Percentiles rank a stretch among this genome's conserved stretches.
These are phyloP conservation scores for Sutorius australiensis DNA, from an alignment of 768 basidiomycete genomes.

Conservation along the genomic window DNA sequence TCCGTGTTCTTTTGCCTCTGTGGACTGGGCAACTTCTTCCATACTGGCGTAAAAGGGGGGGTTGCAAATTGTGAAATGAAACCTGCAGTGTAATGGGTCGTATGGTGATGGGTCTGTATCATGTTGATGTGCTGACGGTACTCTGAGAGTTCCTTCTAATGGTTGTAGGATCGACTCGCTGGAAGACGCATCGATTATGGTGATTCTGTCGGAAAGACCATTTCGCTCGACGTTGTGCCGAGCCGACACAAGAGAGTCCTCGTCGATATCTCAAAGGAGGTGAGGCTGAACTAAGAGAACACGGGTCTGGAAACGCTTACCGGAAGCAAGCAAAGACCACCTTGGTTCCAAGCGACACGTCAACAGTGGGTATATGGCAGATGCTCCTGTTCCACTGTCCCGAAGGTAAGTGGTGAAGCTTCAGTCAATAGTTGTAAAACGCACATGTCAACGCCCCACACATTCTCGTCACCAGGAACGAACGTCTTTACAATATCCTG, in stretches of 20 bases:
- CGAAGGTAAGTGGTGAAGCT: neutral
- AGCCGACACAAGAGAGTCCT: conserved; percentile 54
- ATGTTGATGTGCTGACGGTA: conserved; percentile 4
- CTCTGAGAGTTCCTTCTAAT: conserved; percentile 10
- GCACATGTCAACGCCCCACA: conserved; percentile 73
- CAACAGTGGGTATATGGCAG: conserved; percentile 84
- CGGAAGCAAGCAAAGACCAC: conserved; percentile 70
- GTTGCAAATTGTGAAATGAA: conserved; percentile 91
- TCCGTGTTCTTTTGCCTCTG: conserved; percentile 56
- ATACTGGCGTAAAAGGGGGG: conserved; percentile 88
- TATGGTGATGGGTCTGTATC: neutral
- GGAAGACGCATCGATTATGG: conserved; percentile 37
- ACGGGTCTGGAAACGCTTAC: conserved; percentile 31
- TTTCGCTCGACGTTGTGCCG: conserved; percentile 56
- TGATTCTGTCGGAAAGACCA: conserved; percentile 47
- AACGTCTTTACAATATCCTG: conserved; percentile 58
- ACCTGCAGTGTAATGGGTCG: conserved; percentile 31
- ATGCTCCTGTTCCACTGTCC: conserved; percentile 83
- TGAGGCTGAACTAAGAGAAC: neutral
- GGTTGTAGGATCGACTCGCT: conserved; percentile 43
- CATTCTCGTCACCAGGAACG: conserved; percentile 10
- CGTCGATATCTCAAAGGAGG: conserved; percentile 61
- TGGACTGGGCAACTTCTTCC: conserved; percentile 60
- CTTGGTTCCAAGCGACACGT: conserved; percentile 47
- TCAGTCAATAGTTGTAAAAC: conserved; percentile 15